phyloP scores from a whole-genome alignment of 1,284 basidiomycete species.

The Grifola frondosa region DNA sequence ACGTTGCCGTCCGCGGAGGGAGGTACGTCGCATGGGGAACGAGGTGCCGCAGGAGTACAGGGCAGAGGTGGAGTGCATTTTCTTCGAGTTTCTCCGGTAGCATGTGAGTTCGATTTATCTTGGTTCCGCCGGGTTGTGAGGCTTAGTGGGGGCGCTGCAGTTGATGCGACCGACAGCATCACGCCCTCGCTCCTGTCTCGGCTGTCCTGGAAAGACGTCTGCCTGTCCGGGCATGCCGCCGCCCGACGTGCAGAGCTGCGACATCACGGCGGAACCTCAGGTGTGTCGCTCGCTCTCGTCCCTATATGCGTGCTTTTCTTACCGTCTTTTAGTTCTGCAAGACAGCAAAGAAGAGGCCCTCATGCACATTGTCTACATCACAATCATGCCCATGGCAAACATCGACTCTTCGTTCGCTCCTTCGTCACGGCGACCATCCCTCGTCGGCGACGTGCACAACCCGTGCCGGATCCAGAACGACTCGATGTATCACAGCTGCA shows the following conservation, averaged over 20 bases:
- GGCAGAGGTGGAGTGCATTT: conserved; percentile 82
- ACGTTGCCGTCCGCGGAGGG: conserved; percentile 23
- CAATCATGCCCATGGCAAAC: conserved; percentile 65
- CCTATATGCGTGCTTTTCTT: conserved; percentile 1
- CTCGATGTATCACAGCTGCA: too few relatives aligned
- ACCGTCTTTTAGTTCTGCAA: conserved; percentile 51
- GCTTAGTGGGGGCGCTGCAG: too few relatives aligned
- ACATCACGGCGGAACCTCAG: conserved; percentile 66
- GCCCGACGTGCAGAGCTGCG: conserved; percentile 65
- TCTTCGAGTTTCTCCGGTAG: conserved; percentile 84
- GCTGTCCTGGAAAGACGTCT: conserved; percentile 84
- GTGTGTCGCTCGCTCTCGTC: conserved; percentile 39
- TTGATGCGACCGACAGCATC: conserved; percentile 83
- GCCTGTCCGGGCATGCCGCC: conserved; percentile 70
- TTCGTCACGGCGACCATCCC: conserved; percentile 58
- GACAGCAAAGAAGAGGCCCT: conserved; percentile 72
- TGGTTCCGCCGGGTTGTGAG: too few relatives aligned
- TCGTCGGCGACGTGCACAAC: conserved; percentile 45
- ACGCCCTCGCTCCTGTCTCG: conserved; percentile 83
- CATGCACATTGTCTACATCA: conserved; percentile 61
- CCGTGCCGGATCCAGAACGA: conserved; percentile 62
- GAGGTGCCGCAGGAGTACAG: conserved; percentile 80
- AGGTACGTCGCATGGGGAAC: conserved; percentile 36
- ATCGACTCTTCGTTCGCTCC: conserved; percentile 54
- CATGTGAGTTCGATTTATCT: too few relatives aligned